Conservation (phyloP, 2,329 filamentous ascomycete genomes). For the Penicillium oxalicum region DNA sequence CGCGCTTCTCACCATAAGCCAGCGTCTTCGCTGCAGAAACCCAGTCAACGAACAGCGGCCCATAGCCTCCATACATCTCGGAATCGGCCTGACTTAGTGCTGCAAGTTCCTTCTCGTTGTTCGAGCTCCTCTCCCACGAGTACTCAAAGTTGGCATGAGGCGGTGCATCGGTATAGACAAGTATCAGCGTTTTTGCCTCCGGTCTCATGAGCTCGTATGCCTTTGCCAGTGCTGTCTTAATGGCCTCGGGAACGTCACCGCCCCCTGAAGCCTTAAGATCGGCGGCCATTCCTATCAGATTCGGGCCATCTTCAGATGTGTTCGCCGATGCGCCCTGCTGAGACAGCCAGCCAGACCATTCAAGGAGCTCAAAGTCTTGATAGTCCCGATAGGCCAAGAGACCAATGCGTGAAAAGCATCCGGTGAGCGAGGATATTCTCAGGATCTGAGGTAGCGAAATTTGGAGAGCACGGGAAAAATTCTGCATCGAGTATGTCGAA, state of each 20-base stretch:
- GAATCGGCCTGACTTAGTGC: not conserved
- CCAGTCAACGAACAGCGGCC: slow-evolving; percentile 39
- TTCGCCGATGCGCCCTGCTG: slow-evolving; percentile 15
- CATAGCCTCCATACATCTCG: slow-evolving; percentile 19
- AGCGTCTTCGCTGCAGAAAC: slow-evolving; percentile 34
- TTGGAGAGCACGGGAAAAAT: slow-evolving; percentile 42
- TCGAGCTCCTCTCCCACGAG: slow-evolving; percentile 20
- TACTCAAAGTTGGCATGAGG: slow-evolving; percentile 36
- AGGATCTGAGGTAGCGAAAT: slow-evolving; percentile 48
- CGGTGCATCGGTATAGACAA: slow-evolving; percentile 47
- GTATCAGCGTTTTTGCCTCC: slow-evolving; percentile 45
- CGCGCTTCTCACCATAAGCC: slow-evolving; percentile 32
- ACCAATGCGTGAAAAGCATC: slow-evolving; percentile 47
- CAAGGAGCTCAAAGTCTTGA: slow-evolving; percentile 25
- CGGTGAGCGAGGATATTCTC: slow-evolving; percentile 43
- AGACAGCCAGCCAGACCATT: slow-evolving; percentile 48
- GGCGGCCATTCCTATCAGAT: slow-evolving; percentile 18
- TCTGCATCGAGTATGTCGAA: slow-evolving; percentile 15
- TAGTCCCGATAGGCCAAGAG: slow-evolving; percentile 50
- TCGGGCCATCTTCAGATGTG: slow-evolving; percentile 34
- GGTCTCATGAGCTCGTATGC: slow-evolving; percentile 46
- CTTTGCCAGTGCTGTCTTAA: slow-evolving; percentile 45
- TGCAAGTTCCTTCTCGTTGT: not conserved
- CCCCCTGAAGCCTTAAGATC: slow-evolving; percentile 24
- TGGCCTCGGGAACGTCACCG: slow-evolving; percentile 45